Percentiles rank a stretch among this genome's conserved stretches.
Conservation (phyloP, 2,329 filamentous ascomycete species). For the Venturia asperata region DNA sequence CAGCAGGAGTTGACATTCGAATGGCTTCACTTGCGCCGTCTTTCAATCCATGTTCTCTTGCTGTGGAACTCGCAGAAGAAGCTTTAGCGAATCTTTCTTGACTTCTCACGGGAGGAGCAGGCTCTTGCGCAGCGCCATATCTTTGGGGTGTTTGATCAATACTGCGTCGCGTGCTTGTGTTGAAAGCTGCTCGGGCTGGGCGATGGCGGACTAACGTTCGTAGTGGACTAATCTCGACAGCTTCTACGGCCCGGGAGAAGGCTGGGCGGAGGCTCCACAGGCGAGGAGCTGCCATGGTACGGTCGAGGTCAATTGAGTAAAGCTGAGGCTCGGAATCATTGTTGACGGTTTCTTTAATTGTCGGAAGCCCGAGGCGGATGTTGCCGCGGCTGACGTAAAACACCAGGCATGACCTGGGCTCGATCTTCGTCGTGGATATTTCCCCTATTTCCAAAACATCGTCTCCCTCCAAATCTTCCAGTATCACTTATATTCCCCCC, state of each 20-base stretch:
- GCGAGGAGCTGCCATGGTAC: constrained; percentile 16
- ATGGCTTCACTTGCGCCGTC: background rate
- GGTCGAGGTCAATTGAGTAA: background rate
- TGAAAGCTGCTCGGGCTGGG: constrained; percentile 12
- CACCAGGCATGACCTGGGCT: no score
- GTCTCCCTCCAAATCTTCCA: no score
- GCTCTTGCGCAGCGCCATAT: constrained; percentile 44
- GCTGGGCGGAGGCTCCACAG: constrained; percentile 13
- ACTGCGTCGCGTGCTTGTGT: constrained; percentile 1
- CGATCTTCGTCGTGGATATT: no score
- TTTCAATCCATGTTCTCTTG: background rate
- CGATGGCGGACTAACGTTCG: constrained; percentile 12
- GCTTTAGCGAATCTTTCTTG: constrained; percentile 16
- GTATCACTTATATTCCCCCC: no score
- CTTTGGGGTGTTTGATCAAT: constrained; percentile 25
- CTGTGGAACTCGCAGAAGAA: background rate
- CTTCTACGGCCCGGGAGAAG: constrained; percentile 8
- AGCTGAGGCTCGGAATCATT: background rate
- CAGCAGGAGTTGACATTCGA: background rate
- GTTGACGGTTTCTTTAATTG: no score
- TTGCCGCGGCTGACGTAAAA: background rate
- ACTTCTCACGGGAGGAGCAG: constrained; percentile 32
- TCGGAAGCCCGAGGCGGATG: no score
- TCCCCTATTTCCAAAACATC: no score
- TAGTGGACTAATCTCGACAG: constrained; percentile 13